Percentiles rank a stretch among this genome's conserved stretches.
Evolutionary conservation across 1,139 yeast species (phyloP).

Genomic region (Zygosaccharomyces pseudobailii): DNA sequence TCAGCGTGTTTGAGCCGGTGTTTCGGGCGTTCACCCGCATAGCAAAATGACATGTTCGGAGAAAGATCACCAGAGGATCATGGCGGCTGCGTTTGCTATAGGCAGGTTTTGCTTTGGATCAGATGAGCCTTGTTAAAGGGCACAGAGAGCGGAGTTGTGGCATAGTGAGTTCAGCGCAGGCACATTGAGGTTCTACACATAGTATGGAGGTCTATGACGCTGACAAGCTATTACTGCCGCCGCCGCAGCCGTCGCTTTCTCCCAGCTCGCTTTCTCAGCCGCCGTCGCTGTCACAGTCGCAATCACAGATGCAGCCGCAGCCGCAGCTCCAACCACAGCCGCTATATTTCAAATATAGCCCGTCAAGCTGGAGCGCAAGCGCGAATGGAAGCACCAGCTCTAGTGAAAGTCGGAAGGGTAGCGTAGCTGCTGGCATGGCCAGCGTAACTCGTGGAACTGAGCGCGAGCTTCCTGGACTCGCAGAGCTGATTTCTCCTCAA

Average conservation of each 20-base stretch:
- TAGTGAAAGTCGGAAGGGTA: background rate
- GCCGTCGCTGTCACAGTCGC: constrained; percentile 4
- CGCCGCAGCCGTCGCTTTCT: constrained; percentile 3
- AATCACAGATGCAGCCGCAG: constrained; percentile 1
- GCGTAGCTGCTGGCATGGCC: background rate
- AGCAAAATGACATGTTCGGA: background rate
- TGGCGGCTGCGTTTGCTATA: constrained; percentile 2
- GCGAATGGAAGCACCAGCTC: constrained; percentile 3
- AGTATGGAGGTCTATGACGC: constrained; percentile 2
- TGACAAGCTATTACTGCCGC: background rate
- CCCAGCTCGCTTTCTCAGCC: constrained; percentile 1
- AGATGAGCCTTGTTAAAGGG: background rate
- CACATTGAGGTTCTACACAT: background rate
- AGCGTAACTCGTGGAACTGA: background rate
- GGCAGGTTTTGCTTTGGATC: constrained; percentile 3
- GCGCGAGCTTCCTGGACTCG: background rate
- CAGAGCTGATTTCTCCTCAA: background rate
- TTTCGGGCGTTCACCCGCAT: background rate
- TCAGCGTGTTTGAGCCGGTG: background rate
- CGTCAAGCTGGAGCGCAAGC: constrained; percentile 2
- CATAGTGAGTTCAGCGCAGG: background rate
- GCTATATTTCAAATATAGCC: constrained; percentile 4
- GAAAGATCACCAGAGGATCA: background rate
- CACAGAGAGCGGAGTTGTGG: constrained; percentile 1
- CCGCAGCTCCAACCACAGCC: constrained; percentile 6